Evolutionary conservation across 495 filamentous ascomycete species (phyloP), one percentile per base, ranked within the genome.

Genomic region (Podospora australis): DNA sequence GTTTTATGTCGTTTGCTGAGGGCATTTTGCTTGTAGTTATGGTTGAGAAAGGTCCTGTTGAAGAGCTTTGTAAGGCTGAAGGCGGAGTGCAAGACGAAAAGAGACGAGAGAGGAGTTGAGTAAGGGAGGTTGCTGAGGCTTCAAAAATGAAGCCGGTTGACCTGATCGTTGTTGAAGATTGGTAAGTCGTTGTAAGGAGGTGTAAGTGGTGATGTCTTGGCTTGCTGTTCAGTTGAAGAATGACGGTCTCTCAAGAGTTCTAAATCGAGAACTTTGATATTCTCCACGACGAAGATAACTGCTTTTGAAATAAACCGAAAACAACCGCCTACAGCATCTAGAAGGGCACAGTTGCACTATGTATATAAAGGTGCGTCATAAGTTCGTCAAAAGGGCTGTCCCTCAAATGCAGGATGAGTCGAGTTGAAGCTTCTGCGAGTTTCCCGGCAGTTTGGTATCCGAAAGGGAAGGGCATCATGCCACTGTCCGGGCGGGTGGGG

Each of bases 1-100:
- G 72, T n/a, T 72, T 75, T 39, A 54, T 47, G 28, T 59, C 60
- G 51, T 66, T 69, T 50, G 56, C 48, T 49, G 69, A 53, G 52
- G 62, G 63, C 65, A 70, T 71, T 28, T 36, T 55, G n/a, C 19
- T 16, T 36, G 14, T 17, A 11, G 24, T 32, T 6, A 13, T 3
- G 1, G 20, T 21, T n/a, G n/a, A n/a, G n/a, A n/a, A n/a, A n/a
- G n/a, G n/a, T n/a, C n/a, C n/a, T n/a, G n/a, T n/a, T n/a, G n/a
- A n/a, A n/a, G n/a, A n/a, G n/a, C n/a, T n/a, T n/a, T n/a, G n/a
- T n/a, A n/a, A n/a, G n/a, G n/a, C n/a, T n/a, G n/a, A n/a, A n/a
- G n/a, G n/a, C n/a, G n/a, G n/a, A n/a, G n/a, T n/a, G n/a, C n/a
- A n/a, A n/a, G n/a, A n/a, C n/a, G n/a, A n/a, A n/a, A n/a, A n/a